Evolutionary conservation across 73 alveolate genomes (phyloP).

Genomic region (Tetrahymena malaccensis): DNA sequence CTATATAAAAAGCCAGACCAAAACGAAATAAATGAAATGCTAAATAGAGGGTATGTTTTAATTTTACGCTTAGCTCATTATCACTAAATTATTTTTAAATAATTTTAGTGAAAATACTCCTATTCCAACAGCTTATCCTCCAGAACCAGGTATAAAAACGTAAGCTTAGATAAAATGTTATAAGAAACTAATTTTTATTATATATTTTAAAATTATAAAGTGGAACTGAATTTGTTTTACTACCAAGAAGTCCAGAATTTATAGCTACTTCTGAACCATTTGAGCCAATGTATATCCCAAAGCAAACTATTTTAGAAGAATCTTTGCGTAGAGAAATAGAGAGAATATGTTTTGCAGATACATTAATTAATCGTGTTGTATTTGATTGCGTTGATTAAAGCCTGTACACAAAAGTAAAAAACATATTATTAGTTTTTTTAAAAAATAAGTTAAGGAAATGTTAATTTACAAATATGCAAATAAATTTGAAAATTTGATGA

Average conservation of each 20-base stretch:
- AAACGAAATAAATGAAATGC: not conserved
- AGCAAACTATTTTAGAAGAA: constrained; percentile 30
- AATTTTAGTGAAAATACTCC: not conserved
- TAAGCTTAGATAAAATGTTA: not conserved
- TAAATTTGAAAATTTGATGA: not conserved
- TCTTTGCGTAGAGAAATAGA: constrained; percentile 33
- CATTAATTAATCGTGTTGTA: constrained; percentile 25
- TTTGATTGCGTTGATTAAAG: constrained; percentile 35
- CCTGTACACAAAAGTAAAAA: constrained; percentile 7
- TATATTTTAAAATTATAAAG: not conserved
- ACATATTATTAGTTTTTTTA: not conserved
- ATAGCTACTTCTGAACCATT: constrained; percentile 28
- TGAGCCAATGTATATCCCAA: constrained; percentile 44
- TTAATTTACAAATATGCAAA: not conserved
- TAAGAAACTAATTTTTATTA: not conserved
- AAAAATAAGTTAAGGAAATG: not conserved
- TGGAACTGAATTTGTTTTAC: constrained; percentile 30
- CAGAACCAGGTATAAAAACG: not conserved
- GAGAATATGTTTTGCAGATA: constrained; percentile 45
- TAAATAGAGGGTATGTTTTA: not conserved
- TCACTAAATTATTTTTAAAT: not conserved
- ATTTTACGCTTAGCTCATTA: not conserved
- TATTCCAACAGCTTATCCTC: not conserved
- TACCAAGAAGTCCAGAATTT: constrained; percentile 36
- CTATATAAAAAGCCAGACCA: not conserved